These are phyloP conservation scores for Bacidia gigantensis DNA, from an alignment of 495 filamentous ascomycete genomes.

Conservation along the genomic window DNA sequence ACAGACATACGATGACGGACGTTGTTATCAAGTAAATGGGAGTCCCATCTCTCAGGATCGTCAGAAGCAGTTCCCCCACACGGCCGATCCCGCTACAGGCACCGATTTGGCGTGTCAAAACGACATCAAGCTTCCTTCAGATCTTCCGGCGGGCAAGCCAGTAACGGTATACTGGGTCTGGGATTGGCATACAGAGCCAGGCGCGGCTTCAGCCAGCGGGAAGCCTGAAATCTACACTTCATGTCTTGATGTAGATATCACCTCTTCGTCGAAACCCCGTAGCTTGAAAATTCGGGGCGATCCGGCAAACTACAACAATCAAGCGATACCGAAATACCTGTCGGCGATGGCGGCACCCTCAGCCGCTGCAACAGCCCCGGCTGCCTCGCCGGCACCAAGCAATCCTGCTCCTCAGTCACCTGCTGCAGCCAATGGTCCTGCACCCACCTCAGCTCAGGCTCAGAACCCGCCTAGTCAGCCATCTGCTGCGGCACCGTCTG, in stretches of 20 bases:
- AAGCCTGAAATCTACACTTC: constrained; percentile 66
- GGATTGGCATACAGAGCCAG: constrained; percentile 61
- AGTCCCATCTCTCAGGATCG: constrained; percentile 40
- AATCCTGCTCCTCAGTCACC: background rate
- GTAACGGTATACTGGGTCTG: constrained; percentile 86
- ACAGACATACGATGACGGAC: constrained; percentile 69
- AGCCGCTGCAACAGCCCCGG: constrained; percentile 1
- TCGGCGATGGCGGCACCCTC: background rate
- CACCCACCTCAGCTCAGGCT: background rate
- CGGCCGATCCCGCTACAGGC: constrained; percentile 30
- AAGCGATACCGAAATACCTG: constrained; percentile 7
- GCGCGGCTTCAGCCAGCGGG: constrained; percentile 26
- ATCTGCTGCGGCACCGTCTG: background rate
- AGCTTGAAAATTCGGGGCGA: constrained; percentile 3
- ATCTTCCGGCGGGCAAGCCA: constrained; percentile 35
- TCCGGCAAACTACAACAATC: constrained; percentile 2
- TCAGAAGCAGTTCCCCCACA: constrained; percentile 35
- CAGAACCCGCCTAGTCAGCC: background rate
- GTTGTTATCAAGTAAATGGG: constrained; percentile 59
- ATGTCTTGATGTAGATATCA: constrained; percentile 63
- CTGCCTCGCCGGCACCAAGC: background rate
- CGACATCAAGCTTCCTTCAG: constrained; percentile 53
- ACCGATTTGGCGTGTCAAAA: constrained; percentile 60
- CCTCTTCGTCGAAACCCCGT: constrained; percentile 3
- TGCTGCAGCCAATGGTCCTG: background rate